Base-by-base conservation (phyloP, 495 filamentous ascomycete species). In the Penicillium soppii region DNA sequence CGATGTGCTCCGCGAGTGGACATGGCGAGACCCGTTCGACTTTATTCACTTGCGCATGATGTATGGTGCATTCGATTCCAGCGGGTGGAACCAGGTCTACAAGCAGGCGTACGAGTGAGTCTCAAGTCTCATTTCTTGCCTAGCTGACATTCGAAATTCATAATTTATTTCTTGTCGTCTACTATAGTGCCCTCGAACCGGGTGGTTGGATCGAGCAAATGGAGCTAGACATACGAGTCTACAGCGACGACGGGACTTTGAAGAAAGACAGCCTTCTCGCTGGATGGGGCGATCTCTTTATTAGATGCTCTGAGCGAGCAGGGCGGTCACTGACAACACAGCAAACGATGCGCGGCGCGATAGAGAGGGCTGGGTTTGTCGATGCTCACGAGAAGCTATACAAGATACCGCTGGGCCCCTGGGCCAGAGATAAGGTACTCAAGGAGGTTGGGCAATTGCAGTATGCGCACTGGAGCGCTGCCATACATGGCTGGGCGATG, bases 401-500 rank as follows among this genome's bases (percentile, higher is more conserved):
- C 47, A 83, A 84, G 46, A 69, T 86, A 45, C 86, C 85, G 5
- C 68, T 85, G 42, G 83, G 83, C 1, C 72, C 77, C 1, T 89
- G 85, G 85, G 71, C 83, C 4, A 82, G 74, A 58, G 82, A 87
- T 52, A 76, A 73, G 23, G 66, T 74, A 13, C 57, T 87, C 56
- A 88, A 87, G 60, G 78, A 80, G 50, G 81, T 84, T 21, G 86
- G 86, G 57, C 71, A 75, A 44, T 81, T 78, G n/a, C 82, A 86
- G 40, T 59, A 82, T 29, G 54, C 80, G 2, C 78, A 85, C 52
- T 82, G 84, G 19, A 62, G 82, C 10, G 22, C 56, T n/a, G 56
- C 46, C 16, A 16, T 58, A 8, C 51, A 58, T 15, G 56, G 56
- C 4, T 58, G 47, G 53, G 47, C 47, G 23, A 53, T 56, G 39